These are phyloP conservation scores for Ilex paraguariensis DNA, from an alignment of 305 asterid species.

Conservation along the genomic window DNA sequence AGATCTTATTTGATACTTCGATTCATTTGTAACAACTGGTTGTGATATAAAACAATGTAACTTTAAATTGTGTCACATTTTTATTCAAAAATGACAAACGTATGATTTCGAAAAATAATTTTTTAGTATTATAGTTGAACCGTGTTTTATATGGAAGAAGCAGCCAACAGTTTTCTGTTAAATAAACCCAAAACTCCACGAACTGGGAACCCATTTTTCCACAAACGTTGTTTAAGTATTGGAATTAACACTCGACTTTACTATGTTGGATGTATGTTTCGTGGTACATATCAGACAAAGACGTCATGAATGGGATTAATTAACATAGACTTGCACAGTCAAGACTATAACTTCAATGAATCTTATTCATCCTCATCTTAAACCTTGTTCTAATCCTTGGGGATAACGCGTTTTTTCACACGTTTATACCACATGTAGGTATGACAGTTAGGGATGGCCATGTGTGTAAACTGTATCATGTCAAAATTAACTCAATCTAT, in stretches of 20 bases:
- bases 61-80: no score
- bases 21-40: no score
- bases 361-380: constrained; percentile 16
- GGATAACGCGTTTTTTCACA: background rate
- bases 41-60: no score
- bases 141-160: no score
- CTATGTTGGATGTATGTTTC: constrained; percentile 3
- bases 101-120: constrained; percentile 3
- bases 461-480: no score
- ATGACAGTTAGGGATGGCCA: background rate
- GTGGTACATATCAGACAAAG: constrained; percentile 29
- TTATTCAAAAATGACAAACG: no score
- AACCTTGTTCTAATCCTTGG: constrained; percentile 7
- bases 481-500: no score
- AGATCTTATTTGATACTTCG: no score
- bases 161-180: background rate
- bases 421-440: background rate
- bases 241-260: constrained; percentile 10
- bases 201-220: constrained; percentile 18
- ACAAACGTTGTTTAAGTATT: constrained; percentile 14
- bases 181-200: constrained; percentile 8
- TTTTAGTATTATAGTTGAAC: no score
- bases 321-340: constrained; percentile 16
- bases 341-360: constrained; percentile 25
- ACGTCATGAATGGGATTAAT: constrained; percentile 30